Evolutionary conservation across 805 yeast genomes (phyloP).

Genomic region (Metschnikowia santaceciliae): DNA sequence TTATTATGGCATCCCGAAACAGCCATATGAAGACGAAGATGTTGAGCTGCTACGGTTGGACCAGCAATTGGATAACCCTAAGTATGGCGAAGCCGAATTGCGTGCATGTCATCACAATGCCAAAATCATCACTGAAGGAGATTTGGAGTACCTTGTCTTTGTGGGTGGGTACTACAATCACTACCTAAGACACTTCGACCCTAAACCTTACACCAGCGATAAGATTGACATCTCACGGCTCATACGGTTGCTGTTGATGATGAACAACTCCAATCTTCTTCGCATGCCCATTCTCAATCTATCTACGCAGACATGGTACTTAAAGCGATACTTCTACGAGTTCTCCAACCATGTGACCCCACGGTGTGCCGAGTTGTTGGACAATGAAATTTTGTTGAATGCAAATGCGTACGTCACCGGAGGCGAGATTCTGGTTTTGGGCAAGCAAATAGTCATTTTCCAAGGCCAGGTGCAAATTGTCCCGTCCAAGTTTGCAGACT

Average conservation of each 20-base stretch:
- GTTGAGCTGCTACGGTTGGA: constrained; percentile 20
- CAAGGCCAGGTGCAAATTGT: constrained; percentile 34
- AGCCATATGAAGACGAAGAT: constrained; percentile 31
- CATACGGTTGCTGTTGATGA: constrained; percentile 25
- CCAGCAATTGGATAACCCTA: constrained; percentile 24
- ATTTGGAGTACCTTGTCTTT: constrained; percentile 33
- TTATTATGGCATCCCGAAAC: constrained; percentile 26
- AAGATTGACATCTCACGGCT: constrained; percentile 34
- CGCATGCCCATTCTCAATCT: constrained; percentile 36
- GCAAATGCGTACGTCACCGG: constrained; percentile 29
- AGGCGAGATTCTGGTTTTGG: constrained; percentile 31
- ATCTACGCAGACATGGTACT: constrained; percentile 40
- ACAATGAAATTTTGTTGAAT: constrained; percentile 21
- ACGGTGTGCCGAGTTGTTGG: constrained; percentile 21
- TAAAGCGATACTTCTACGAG: constrained; percentile 32
- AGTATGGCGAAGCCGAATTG: constrained; percentile 36
- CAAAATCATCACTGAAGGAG: constrained; percentile 29
- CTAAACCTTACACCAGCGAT: constrained; percentile 26
- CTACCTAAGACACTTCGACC: constrained; percentile 31
- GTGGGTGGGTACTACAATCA: constrained; percentile 40
- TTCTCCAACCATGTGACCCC: constrained; percentile 18
- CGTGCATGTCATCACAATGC: constrained; percentile 41
- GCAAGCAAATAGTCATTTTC: constrained; percentile 32
- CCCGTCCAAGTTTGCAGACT: constrained; percentile 30
- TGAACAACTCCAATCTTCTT: constrained; percentile 26